Conservation (phyloP, 257 asterid genomes). For the Solanum ossicruentum region DNA sequence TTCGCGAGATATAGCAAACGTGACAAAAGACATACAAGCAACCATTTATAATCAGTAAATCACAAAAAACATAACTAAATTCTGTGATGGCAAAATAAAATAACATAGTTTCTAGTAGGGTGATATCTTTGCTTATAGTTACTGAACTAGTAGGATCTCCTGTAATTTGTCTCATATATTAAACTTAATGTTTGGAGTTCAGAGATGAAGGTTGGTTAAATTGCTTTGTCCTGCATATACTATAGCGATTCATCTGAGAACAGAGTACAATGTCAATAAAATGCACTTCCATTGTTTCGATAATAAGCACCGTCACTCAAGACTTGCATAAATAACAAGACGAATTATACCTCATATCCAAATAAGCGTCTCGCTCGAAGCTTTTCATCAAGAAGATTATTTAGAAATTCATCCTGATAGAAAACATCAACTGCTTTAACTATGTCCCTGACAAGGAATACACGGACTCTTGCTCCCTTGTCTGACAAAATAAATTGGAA, state of each 20-base stretch:
- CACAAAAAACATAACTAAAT: not conserved
- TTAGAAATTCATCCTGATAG: constrained; percentile 43
- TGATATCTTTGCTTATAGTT: not conserved
- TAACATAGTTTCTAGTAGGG: not conserved
- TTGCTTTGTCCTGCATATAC: not conserved
- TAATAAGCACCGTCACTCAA: not conserved
- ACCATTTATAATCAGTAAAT: not conserved
- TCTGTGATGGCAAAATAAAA: not conserved
- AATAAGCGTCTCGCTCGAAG: constrained; percentile 6
- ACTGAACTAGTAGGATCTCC: not conserved
- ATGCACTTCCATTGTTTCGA: not conserved
- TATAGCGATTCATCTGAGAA: not conserved
- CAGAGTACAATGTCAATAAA: not conserved
- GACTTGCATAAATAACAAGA: not conserved
- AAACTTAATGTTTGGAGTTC: not conserved
- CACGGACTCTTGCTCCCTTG: constrained; percentile 75
- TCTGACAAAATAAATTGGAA: constrained; percentile 68
- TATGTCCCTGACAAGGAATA: constrained; percentile 68
- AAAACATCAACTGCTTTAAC: constrained; percentile 57
- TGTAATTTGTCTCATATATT: not conserved
- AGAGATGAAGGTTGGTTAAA: not conserved
- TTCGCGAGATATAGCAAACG: not conserved
- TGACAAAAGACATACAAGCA: not conserved
- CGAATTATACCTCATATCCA: constrained; percentile 43
- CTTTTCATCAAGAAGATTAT: constrained; percentile 22